phyloP scores from a whole-genome alignment of 1,139 yeast species.

The Saccharomyces pastorianus region DNA sequence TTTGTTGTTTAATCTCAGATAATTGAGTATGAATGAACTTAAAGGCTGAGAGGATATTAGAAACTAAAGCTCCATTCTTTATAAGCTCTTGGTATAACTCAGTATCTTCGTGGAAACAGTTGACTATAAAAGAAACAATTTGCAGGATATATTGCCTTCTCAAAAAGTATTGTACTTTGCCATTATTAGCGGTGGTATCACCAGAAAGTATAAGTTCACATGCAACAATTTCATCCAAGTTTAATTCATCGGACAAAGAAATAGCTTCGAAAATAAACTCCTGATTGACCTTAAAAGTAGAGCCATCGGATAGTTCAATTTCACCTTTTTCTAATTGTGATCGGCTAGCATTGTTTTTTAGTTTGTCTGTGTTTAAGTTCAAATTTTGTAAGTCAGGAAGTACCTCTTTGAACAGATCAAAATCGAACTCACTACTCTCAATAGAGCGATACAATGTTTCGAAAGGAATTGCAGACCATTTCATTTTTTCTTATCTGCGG shows the following conservation, averaged over 20 bases:
- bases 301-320: slow-evolving; percentile 42
- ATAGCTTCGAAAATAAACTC: slow-evolving; percentile 45
- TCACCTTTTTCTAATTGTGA: slow-evolving; percentile 46
- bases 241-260: slow-evolving; percentile 53
- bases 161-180: slow-evolving; percentile 59
- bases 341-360: slow-evolving; percentile 48
- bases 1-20: slow-evolving; percentile 48
- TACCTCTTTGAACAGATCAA: slow-evolving; percentile 17
- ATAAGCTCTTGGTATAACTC: slow-evolving; percentile 17
- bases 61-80: slow-evolving; percentile 28
- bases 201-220: slow-evolving; percentile 42
- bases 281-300: slow-evolving; percentile 42
- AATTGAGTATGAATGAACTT: slow-evolving; percentile 49
- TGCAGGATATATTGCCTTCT: slow-evolving; percentile 67
- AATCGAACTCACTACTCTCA: slow-evolving; percentile 19
- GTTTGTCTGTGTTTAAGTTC: slow-evolving; percentile 17
- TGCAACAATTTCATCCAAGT: slow-evolving; percentile 60
- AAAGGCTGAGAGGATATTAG: slow-evolving; percentile 46
- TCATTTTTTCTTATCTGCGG: slow-evolving; percentile 11
- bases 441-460: slow-evolving; percentile 27
- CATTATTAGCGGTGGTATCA: slow-evolving; percentile 53
- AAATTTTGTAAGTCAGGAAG: slow-evolving; percentile 24
- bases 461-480: slow-evolving; percentile 23
- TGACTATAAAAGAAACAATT: slow-evolving; percentile 51
- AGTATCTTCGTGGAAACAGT: slow-evolving; percentile 26